Evolutionary conservation across 352 stramenopile species (phyloP).

Genomic region (Pythium aquatile): DNA sequence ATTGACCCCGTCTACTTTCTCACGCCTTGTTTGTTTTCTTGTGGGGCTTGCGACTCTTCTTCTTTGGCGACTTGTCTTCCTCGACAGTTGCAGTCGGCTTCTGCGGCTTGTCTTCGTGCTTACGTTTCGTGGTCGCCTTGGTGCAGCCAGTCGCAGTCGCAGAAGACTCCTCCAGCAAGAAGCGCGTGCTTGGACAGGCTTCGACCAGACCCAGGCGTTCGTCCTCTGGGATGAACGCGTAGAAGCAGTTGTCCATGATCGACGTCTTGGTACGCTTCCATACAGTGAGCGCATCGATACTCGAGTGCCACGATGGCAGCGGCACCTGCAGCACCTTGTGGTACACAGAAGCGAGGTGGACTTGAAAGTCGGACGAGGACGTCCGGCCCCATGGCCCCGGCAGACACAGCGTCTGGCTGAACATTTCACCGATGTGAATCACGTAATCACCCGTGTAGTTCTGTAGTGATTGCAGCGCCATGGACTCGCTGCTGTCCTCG

Average conservation of each 20-base stretch:
- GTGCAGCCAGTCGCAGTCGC: neutral
- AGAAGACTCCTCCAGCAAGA: conserved; percentile 39
- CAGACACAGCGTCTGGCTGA: conserved; percentile 85
- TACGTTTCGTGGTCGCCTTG: conserved; percentile 5
- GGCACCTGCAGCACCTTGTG: conserved; percentile 92
- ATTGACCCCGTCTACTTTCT: neutral
- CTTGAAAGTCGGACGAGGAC: conserved; percentile 91
- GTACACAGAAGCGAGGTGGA: conserved; percentile 88
- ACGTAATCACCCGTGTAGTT: conserved; percentile 91
- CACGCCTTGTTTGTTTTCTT: conserved; percentile 10
- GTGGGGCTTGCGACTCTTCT: conserved; percentile 21
- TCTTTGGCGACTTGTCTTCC: conserved; percentile 12
- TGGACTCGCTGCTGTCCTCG: conserved; percentile 82
- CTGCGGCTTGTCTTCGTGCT: conserved; percentile 1
- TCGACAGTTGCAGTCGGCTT: neutral
- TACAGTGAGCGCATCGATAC: conserved; percentile 90
- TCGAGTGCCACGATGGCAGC: conserved; percentile 92
- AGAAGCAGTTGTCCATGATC: conserved; percentile 79
- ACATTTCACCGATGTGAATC: conserved; percentile 94
- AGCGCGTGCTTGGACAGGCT: conserved; percentile 58
- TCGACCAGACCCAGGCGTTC: conserved; percentile 72
- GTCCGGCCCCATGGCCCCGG: conserved; percentile 90
- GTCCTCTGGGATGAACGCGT: conserved; percentile 73
- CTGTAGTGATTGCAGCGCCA: conserved; percentile 88
- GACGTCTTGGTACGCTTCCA: conserved; percentile 93